Evolutionary conservation across 345 rosid species (phyloP).

Genomic region (Eucalyptus globulus): DNA sequence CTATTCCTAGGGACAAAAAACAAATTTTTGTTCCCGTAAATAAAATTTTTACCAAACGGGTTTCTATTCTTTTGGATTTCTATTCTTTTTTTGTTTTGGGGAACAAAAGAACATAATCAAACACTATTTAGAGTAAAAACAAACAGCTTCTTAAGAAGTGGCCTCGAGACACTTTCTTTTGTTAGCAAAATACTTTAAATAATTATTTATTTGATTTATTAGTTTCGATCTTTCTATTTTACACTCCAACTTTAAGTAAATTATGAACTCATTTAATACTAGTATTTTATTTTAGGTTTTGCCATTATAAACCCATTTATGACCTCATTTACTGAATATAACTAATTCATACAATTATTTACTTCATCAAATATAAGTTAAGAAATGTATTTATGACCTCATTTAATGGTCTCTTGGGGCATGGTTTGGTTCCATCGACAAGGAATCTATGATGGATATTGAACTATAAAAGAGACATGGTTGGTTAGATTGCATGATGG

Average conservation of each 20-base stretch:
- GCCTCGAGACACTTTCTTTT: neutral
- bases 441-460: neutral
- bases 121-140: neutral
- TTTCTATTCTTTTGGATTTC: no score
- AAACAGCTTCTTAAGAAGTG: neutral
- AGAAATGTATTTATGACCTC: neutral
- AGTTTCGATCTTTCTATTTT: neutral
- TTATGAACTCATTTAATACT: neutral
- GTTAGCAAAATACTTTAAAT: neutral
- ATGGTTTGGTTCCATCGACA: neutral
- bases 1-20: no score
- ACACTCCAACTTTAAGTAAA: no score
- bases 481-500: neutral
- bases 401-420: neutral
- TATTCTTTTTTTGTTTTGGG: accelerated
- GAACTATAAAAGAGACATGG: neutral
- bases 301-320: no score
- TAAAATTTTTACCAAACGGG: no score
- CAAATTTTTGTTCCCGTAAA: accelerated
- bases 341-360: no score
- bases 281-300: no score
- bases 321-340: neutral
- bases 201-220: neutral
- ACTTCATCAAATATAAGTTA: no score
- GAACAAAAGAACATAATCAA: accelerated